These are phyloP conservation scores for Ilyonectria robusta DNA, from an alignment of 2,329 filamentous ascomycete genomes.

Conservation along the genomic window DNA sequence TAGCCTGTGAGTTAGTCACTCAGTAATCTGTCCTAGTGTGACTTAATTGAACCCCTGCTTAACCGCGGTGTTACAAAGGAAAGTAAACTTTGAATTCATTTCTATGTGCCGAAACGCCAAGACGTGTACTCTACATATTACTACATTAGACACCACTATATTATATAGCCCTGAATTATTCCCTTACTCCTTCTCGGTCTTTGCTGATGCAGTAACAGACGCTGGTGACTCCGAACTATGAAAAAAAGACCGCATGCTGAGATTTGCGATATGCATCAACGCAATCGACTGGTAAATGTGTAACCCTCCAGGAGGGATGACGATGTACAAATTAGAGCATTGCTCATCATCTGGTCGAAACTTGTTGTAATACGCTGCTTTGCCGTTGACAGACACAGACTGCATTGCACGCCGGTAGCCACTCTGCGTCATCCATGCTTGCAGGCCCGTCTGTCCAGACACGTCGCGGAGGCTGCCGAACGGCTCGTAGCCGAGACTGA, in stretches of 20 bases:
- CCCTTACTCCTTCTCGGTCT: no score
- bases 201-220: no score
- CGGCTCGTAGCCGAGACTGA: slow-evolving; percentile 40
- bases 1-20: no score
- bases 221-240: no score
- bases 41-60: no score
- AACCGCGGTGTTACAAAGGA: no score
- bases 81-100: no score
- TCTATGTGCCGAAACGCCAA: no score
- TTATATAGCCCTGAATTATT: no score
- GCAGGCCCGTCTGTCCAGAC: slow-evolving; percentile 9
- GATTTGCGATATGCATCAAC: slow-evolving; percentile 37
- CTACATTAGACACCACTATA: no score
- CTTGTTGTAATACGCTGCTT: slow-evolving; percentile 40
- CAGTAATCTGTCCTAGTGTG: no score
- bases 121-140: no score
- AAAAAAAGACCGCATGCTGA: slow-evolving; percentile 22
- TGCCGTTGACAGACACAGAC: slow-evolving; percentile 35
- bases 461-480: slow-evolving; percentile 26
- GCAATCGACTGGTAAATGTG: slow-evolving; percentile 35
- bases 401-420: slow-evolving; percentile 35
- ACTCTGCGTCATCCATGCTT: slow-evolving; percentile 24
- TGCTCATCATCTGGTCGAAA: slow-evolving; percentile 37
- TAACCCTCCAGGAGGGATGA: slow-evolving; percentile 30
- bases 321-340: slow-evolving; percentile 36